Conservation (phyloP, 805 yeast genomes). For the Pichia kluyveri region DNA sequence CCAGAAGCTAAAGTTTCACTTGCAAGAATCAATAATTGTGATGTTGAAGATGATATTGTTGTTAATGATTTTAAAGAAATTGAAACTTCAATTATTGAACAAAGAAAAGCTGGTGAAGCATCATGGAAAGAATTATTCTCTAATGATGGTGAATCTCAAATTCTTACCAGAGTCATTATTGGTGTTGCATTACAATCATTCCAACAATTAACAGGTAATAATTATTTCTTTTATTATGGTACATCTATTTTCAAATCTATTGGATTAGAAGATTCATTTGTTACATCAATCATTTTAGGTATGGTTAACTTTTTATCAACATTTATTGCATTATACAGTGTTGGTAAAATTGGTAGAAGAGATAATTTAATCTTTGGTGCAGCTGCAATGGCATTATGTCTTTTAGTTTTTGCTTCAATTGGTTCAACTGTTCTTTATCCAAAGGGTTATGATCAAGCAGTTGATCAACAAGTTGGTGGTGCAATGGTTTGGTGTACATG, state of each 20-base stretch:
- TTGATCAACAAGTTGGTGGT: slow-evolving; percentile 43
- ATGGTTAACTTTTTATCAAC: slow-evolving; percentile 48
- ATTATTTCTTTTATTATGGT: slow-evolving; percentile 59
- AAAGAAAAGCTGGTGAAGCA: slow-evolving; percentile 51
- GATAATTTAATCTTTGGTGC: slow-evolving; percentile 41
- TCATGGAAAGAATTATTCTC: slow-evolving; percentile 51
- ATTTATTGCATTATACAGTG: slow-evolving; percentile 39
- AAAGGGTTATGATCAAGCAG: slow-evolving; percentile 29
- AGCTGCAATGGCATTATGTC: slow-evolving; percentile 42
- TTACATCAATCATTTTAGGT: slow-evolving; percentile 48
- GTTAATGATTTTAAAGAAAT: slow-evolving; percentile 42
- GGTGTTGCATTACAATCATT: slow-evolving; percentile 50
- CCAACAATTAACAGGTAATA: slow-evolving; percentile 55
- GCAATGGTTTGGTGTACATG: slow-evolving; percentile 59
- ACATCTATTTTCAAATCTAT: slow-evolving; percentile 50
- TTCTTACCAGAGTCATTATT: slow-evolving; percentile 40
- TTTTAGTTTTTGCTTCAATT: slow-evolving; percentile 49
- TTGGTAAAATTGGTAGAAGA: slow-evolving; percentile 47
- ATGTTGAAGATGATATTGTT: slow-evolving; percentile 43
- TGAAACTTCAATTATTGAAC: slow-evolving; percentile 52
- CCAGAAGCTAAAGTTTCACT: slow-evolving; percentile 45
- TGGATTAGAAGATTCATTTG: slow-evolving; percentile 45
- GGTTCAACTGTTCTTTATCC: slow-evolving; percentile 43
- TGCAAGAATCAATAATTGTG: slow-evolving; percentile 47
- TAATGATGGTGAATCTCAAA: slow-evolving; percentile 43